phyloP scores from a whole-genome alignment of 345 rosid species.

The Citrus trifoliata region DNA sequence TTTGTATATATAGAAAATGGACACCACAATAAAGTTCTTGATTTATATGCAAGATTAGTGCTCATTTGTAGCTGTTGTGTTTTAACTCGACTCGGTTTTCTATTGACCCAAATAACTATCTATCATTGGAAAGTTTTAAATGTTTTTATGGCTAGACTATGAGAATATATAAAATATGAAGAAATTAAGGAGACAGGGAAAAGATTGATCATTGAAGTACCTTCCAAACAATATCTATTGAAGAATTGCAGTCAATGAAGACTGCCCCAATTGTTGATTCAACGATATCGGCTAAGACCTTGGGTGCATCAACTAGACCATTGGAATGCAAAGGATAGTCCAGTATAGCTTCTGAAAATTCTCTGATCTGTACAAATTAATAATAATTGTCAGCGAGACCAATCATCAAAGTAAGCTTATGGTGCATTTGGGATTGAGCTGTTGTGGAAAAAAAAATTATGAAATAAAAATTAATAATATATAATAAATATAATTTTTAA shows the following conservation, averaged over 20 bases:
- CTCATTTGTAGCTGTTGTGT: too few species aligned
- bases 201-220: slow-evolving; percentile 17
- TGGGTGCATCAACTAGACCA: slow-evolving; percentile 53
- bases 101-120: too few species aligned
- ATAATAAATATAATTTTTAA: too few species aligned
- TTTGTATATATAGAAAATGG: too few species aligned
- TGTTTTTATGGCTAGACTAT: background rate
- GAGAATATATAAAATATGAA: too few species aligned
- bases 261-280: slow-evolving; percentile 61
- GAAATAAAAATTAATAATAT: too few species aligned
- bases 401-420: too few species aligned
- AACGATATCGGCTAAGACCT: slow-evolving; percentile 57
- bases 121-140: background rate
- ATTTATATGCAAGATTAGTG: too few species aligned
- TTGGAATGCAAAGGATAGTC: slow-evolving; percentile 53
- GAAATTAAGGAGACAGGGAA: background rate
- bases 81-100: too few species aligned
- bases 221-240: slow-evolving; percentile 44
- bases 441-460: too few species aligned
- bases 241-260: slow-evolving; percentile 36
- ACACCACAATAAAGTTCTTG: too few species aligned
- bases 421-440: too few species aligned
- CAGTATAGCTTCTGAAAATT: slow-evolving; percentile 38
- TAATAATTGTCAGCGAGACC: background rate
- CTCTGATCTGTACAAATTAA: slow-evolving; percentile 30